These are phyloP conservation scores for Fraxinus quadrangulata DNA, from an alignment of 257 asterid genomes.

Conservation along the genomic window DNA sequence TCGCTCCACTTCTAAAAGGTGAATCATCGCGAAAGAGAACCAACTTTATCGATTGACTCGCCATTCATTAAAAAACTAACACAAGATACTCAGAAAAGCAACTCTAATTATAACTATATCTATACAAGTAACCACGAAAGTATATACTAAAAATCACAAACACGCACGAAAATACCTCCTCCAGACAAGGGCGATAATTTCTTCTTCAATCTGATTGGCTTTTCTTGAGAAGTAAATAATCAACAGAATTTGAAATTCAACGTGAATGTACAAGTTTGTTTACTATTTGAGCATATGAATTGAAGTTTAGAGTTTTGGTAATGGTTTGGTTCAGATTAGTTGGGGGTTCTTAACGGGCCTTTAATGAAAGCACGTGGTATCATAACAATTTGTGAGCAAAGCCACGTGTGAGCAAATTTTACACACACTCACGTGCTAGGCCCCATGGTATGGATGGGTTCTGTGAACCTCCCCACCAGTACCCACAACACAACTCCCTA, in stretches of 20 bases:
- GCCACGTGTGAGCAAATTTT: no score
- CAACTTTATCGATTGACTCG: slow-evolving; percentile 17
- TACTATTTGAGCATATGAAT: background rate
- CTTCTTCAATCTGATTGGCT: slow-evolving; percentile 33
- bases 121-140: slow-evolving; percentile 9
- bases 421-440: no score
- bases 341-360: slow-evolving; percentile 35
- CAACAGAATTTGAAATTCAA: background rate
- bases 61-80: background rate
- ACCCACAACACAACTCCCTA: no score
- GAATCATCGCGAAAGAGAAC: slow-evolving; percentile 17
- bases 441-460: no score
- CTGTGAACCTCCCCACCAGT: no score
- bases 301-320: slow-evolving; percentile 9
- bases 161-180: slow-evolving; percentile 26
- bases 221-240: slow-evolving; percentile 27
- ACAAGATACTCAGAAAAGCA: slow-evolving; percentile 18
- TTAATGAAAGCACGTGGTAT: slow-evolving; percentile 34
- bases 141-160: slow-evolving; percentile 28
- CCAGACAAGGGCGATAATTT: slow-evolving; percentile 19
- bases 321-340: slow-evolving; percentile 67
- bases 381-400: no score
- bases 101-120: background rate
- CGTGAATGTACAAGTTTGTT: slow-evolving; percentile 40
- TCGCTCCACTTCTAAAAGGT: background rate